Conservation (phyloP, 2,329 filamentous ascomycete genomes). For the Penicillium sp. region DNA sequence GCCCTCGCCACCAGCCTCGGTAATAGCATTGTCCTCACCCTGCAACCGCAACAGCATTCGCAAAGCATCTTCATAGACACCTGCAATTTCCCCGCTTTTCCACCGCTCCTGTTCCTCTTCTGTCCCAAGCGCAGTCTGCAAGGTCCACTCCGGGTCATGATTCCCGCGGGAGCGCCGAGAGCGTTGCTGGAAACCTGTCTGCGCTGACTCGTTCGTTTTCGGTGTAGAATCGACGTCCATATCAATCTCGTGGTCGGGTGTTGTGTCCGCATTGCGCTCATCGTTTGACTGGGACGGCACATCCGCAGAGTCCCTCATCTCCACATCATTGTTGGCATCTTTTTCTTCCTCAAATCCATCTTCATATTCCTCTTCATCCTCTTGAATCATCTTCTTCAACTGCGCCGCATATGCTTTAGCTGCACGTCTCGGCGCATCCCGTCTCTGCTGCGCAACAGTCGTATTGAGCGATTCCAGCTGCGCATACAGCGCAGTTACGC, state of each 20-base stretch:
- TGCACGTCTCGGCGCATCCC: conserved; percentile 45
- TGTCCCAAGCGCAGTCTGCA: conserved; percentile 35
- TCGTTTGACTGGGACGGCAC: background rate
- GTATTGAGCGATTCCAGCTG: conserved; percentile 50
- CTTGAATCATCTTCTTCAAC: conserved; percentile 35
- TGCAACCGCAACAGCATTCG: conserved; percentile 41
- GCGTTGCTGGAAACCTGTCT: background rate
- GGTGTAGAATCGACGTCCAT: conserved; percentile 33
- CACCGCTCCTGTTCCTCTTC: conserved; percentile 39
- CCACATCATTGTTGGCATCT: conserved; percentile 36
- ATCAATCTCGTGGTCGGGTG: conserved; percentile 12
- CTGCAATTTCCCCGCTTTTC: conserved; percentile 43
- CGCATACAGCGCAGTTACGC: conserved; percentile 47
- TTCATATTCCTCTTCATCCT: conserved; percentile 58
- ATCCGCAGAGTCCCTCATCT: conserved; percentile 17
- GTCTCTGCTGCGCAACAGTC: conserved; percentile 47
- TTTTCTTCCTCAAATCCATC: conserved; percentile 42
- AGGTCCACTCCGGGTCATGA: conserved; percentile 27
- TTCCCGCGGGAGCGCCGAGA: background rate
- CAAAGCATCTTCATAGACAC: conserved; percentile 43
- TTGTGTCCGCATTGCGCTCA: background rate
- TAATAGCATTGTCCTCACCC: conserved; percentile 31
- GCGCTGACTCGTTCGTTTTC: background rate
- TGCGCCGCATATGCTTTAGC: conserved; percentile 41
- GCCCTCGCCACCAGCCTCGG: conserved; percentile 27